Evolutionary conservation across 768 basidiomycete species (phyloP).

Genomic region (Mycena indigotica): DNA sequence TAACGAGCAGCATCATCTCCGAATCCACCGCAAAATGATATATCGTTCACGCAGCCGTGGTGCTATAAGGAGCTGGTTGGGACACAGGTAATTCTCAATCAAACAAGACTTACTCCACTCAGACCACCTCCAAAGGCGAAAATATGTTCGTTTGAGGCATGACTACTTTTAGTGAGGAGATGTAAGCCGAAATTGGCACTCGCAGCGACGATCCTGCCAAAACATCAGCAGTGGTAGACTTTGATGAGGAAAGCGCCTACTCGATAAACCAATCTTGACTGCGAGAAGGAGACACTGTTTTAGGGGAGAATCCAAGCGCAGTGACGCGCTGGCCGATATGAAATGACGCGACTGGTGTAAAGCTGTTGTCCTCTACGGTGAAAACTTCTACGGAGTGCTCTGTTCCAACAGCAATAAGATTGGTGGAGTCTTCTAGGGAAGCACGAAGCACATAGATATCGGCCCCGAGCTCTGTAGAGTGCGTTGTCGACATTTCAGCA

Average conservation of each 20-base stretch:
- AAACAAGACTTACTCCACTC: slow-evolving; percentile 45
- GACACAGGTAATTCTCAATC: background rate
- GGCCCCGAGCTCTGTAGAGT: slow-evolving; percentile 49
- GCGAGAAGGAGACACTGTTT: slow-evolving; percentile 63
- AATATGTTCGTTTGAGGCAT: slow-evolving; percentile 50
- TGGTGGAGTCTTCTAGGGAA: slow-evolving; percentile 60
- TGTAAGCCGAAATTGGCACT: slow-evolving; percentile 71
- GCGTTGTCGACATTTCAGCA: background rate
- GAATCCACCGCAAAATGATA: slow-evolving; percentile 78
- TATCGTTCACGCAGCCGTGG: slow-evolving; percentile 75
- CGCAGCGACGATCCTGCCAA: slow-evolving; percentile 64
- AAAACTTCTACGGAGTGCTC: slow-evolving; percentile 74
- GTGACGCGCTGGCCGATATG: slow-evolving; percentile 72
- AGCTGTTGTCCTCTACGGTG: slow-evolving; percentile 50
- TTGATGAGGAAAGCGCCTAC: slow-evolving; percentile 44
- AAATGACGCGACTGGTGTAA: background rate
- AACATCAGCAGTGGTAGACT: slow-evolving; percentile 4
- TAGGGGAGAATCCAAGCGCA: slow-evolving; percentile 78
- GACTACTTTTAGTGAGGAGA: slow-evolving; percentile 59
- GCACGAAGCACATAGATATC: slow-evolving; percentile 64
- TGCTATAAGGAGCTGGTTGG: slow-evolving; percentile 36
- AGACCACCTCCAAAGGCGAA: slow-evolving; percentile 79
- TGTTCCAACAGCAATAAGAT: slow-evolving; percentile 74
- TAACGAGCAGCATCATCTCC: slow-evolving; percentile 69
- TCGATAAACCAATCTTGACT: slow-evolving; percentile 67